A percentile compares a stretch with the other conserved stretches of the same genome.
Evolutionary conservation across 2,329 filamentous ascomycete genomes (phyloP).

Genomic region (Endoconidiophora laricicola): DNA sequence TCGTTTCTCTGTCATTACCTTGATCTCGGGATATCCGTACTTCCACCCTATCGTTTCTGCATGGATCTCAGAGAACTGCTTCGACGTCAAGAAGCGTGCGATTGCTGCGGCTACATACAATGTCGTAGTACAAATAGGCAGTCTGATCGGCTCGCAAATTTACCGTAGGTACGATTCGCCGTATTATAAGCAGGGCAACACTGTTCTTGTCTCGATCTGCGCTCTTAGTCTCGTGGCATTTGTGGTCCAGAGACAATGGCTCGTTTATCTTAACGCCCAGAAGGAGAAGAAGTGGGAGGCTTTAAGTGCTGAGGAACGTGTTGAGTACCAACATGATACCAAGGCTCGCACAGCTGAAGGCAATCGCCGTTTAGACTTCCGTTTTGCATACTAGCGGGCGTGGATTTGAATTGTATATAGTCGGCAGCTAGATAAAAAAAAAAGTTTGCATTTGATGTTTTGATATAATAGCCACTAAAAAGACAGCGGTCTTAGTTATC

Average conservation of each 20-base stretch:
- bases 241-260: conserved; percentile 22
- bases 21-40: conserved; percentile 21
- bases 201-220: conserved; percentile 16
- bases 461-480: neutral
- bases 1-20: conserved; percentile 19
- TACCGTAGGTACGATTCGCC: conserved; percentile 31
- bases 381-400: conserved; percentile 11
- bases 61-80: conserved; percentile 39
- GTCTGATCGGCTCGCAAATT: conserved; percentile 29
- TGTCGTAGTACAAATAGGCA: conserved; percentile 30
- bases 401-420: conserved; percentile 8
- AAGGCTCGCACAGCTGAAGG: conserved; percentile 14
- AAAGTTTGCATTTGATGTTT: neutral
- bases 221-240: conserved; percentile 22
- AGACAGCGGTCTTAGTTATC: neutral
- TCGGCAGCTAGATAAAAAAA: neutral
- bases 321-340: conserved; percentile 11
- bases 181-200: conserved; percentile 28
- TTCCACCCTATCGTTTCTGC: conserved; percentile 31
- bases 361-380: conserved; percentile 14
- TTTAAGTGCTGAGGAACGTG: conserved; percentile 11
- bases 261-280: conserved; percentile 23
- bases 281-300: conserved; percentile 11
- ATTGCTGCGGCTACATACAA: conserved; percentile 38
- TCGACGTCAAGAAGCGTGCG: conserved; percentile 42